Evolutionary conservation across 257 asterid species (phyloP).

Genomic region (Penstemon davidsonii): DNA sequence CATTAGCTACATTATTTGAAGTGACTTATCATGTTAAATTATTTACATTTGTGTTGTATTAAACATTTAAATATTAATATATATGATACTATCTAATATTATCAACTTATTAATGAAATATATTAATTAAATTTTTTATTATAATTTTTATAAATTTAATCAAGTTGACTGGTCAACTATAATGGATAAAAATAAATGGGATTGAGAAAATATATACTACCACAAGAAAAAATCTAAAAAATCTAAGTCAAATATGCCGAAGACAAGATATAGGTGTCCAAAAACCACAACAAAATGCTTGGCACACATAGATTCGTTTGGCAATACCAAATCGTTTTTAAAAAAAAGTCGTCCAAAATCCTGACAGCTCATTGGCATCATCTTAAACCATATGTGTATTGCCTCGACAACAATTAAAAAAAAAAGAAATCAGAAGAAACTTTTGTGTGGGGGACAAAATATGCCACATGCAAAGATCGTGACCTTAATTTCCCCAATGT

Average conservation of each 20-base stretch:
- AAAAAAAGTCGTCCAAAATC: neutral
- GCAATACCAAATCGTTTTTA: neutral
- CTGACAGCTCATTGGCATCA: conserved; percentile 18
- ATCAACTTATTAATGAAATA: too few relatives aligned
- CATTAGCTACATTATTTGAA: too few relatives aligned
- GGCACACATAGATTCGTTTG: neutral
- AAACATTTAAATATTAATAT: too few relatives aligned
- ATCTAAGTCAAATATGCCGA: neutral
- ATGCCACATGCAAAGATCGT: conserved; percentile 16
- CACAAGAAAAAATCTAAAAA: neutral
- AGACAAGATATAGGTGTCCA: neutral
- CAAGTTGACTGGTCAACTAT: too few relatives aligned
- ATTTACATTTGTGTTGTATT: too few relatives aligned
- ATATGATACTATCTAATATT: too few relatives aligned
- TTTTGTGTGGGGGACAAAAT: conserved; percentile 34
- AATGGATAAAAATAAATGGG: too few relatives aligned
- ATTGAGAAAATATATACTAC: too few relatives aligned
- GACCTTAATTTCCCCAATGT: conserved; percentile 19
- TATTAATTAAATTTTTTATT: too few relatives aligned
- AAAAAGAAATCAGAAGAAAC: neutral
- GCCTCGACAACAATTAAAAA: neutral
- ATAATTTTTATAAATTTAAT: too few relatives aligned
- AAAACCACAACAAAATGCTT: neutral
- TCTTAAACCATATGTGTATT: neutral
- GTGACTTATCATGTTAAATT: too few relatives aligned